These are phyloP conservation scores for Prunella vulgaris DNA, from an alignment of 257 asterid species.

Conservation along the genomic window DNA sequence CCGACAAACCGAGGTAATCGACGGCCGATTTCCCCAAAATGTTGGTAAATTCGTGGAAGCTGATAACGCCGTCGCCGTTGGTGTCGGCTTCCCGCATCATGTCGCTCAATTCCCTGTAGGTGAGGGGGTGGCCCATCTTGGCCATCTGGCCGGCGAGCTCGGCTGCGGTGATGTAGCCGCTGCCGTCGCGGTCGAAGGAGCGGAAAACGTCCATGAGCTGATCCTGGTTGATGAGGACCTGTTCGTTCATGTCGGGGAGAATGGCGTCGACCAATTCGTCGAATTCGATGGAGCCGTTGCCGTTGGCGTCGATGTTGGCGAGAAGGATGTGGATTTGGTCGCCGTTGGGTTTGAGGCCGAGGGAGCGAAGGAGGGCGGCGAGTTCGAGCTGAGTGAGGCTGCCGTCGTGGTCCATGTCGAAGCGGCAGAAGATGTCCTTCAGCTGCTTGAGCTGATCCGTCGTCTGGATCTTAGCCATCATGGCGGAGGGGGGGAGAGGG, in stretches of 20 bases:
- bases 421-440: slow-evolving; percentile 61
- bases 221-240: slow-evolving; percentile 57
- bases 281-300: slow-evolving; percentile 83
- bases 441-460: slow-evolving; percentile 56
- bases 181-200: slow-evolving; percentile 86
- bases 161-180: slow-evolving; percentile 79
- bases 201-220: slow-evolving; percentile 71
- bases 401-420: slow-evolving; percentile 95
- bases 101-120: slow-evolving; percentile 74
- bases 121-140: slow-evolving; percentile 82
- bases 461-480: slow-evolving; percentile 38
- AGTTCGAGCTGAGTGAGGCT: slow-evolving; percentile 85
- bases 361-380: slow-evolving; percentile 79
- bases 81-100: slow-evolving; percentile 84
- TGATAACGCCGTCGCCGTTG: slow-evolving; percentile 85
- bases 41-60: slow-evolving; percentile 62
- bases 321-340: slow-evolving; percentile 67
- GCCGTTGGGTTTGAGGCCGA: slow-evolving; percentile 73
- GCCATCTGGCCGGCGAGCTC: slow-evolving; percentile 91
- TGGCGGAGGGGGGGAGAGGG: background rate
- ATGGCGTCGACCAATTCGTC: slow-evolving; percentile 66
- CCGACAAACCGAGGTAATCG: slow-evolving; percentile 49
- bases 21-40: slow-evolving; percentile 76
- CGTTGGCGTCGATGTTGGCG: slow-evolving; percentile 69
- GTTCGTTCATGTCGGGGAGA: slow-evolving; percentile 58